Evolutionary conservation across 306 rosid species (phyloP).

Genomic region (Clitoria ternatea): DNA sequence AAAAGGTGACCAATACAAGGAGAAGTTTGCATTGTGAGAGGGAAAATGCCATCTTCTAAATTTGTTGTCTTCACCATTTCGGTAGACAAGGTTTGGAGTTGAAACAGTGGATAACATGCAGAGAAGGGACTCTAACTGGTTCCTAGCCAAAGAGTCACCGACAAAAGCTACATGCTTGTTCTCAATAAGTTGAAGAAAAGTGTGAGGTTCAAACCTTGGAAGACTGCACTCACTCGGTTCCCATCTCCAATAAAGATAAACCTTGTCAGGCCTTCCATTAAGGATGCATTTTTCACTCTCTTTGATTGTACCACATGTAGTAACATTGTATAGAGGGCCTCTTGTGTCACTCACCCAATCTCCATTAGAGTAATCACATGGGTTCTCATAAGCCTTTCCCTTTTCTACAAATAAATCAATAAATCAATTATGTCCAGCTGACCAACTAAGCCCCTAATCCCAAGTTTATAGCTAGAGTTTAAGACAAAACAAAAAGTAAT

Average conservation of each 20-base stretch:
- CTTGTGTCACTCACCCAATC: slow-evolving; percentile 46
- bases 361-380: slow-evolving; percentile 63
- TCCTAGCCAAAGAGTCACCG: slow-evolving; percentile 80
- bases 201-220: slow-evolving; percentile 62
- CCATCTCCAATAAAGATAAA: slow-evolving; percentile 67
- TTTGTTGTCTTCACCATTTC: slow-evolving; percentile 42
- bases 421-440: not conserved
- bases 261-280: slow-evolving; percentile 59
- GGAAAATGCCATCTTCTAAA: slow-evolving; percentile 64
- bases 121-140: slow-evolving; percentile 78
- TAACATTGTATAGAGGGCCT: slow-evolving; percentile 61
- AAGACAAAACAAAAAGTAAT: not conserved
- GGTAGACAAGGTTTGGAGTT: slow-evolving; percentile 43
- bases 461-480: not conserved
- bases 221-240: slow-evolving; percentile 49
- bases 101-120: slow-evolving; percentile 58
- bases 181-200: slow-evolving; percentile 37
- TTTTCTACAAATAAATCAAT: slow-evolving; percentile 29
- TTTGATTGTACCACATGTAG: slow-evolving; percentile 59
- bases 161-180: slow-evolving; percentile 69
- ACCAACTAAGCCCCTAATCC: not conserved
- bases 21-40: slow-evolving; percentile 48
- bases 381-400: not conserved
- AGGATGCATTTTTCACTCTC: slow-evolving; percentile 57
- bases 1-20: slow-evolving; percentile 80